Conservation (phyloP, 805 yeast genomes). For the Metschnikowia matae region DNA sequence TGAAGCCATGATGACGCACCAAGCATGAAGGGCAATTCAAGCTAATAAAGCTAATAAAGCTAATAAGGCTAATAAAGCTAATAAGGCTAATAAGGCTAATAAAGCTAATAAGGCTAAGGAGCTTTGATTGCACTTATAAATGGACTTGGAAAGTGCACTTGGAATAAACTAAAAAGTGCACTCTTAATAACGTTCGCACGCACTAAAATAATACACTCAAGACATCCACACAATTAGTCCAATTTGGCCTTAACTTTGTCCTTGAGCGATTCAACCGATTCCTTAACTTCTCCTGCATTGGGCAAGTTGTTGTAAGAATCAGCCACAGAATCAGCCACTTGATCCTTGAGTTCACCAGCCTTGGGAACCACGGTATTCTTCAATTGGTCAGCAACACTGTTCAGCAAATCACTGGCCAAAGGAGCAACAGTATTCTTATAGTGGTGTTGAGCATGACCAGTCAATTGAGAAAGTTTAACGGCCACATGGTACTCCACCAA, state of each 20-base stretch:
- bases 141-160: no score
- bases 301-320: conserved; percentile 5
- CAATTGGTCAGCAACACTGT: conserved; percentile 14
- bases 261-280: conserved; percentile 11
- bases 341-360: conserved; percentile 12
- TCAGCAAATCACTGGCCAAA: conserved; percentile 12
- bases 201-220: not conserved
- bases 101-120: no score
- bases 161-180: no score
- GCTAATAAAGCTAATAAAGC: no score
- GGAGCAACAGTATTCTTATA: conserved; percentile 22
- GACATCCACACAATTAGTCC: conserved; percentile 3
- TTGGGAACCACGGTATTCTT: conserved; percentile 18
- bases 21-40: no score
- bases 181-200: no score
- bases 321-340: conserved; percentile 6
- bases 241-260: conserved; percentile 16
- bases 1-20: no score
- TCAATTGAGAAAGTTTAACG: conserved; percentile 22
- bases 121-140: no score
- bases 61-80: no score
- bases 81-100: no score
- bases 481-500: conserved; percentile 29
- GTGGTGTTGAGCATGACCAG: conserved; percentile 13
- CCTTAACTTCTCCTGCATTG: conserved; percentile 6